phyloP scores from a whole-genome alignment of 306 rosid species.

The Dryas alaskensis region DNA sequence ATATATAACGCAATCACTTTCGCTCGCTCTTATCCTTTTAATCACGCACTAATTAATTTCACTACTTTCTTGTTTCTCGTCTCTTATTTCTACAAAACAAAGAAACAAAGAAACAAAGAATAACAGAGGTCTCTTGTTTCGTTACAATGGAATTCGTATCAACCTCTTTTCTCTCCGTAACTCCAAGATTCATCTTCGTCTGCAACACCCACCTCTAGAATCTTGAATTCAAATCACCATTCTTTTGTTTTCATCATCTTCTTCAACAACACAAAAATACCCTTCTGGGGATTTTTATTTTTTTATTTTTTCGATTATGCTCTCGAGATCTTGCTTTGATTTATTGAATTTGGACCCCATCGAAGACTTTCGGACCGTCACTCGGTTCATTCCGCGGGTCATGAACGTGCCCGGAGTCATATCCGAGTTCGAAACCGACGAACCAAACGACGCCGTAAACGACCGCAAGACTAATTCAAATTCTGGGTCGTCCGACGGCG shows the following conservation, averaged over 20 bases:
- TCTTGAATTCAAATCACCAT: too few species aligned
- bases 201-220: slow-evolving; percentile 31
- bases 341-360: slow-evolving; percentile 46
- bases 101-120: not conserved
- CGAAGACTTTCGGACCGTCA: slow-evolving; percentile 35
- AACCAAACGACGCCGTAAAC: slow-evolving; percentile 10
- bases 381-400: slow-evolving; percentile 22
- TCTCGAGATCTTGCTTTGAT: slow-evolving; percentile 56
- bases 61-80: not conserved
- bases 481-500: not conserved
- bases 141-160: slow-evolving; percentile 35
- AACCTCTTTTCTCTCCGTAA: slow-evolving; percentile 24
- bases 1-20: not conserved
- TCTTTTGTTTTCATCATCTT: too few species aligned
- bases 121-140: not conserved
- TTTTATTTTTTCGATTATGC: slow-evolving; percentile 33
- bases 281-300: not conserved
- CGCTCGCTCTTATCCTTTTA: slow-evolving; percentile 10
- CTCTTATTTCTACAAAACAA: not conserved
- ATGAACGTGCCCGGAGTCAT: slow-evolving; percentile 24
- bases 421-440: slow-evolving; percentile 19
- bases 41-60: not conserved
- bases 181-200: slow-evolving; percentile 35
- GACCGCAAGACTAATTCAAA: too few species aligned
- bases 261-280: not conserved